A percentile compares a stretch with the other conserved stretches of the same genome.
Conservation (phyloP, 2,329 filamentous ascomycete genomes). For the Aspergillus tanneri region DNA sequence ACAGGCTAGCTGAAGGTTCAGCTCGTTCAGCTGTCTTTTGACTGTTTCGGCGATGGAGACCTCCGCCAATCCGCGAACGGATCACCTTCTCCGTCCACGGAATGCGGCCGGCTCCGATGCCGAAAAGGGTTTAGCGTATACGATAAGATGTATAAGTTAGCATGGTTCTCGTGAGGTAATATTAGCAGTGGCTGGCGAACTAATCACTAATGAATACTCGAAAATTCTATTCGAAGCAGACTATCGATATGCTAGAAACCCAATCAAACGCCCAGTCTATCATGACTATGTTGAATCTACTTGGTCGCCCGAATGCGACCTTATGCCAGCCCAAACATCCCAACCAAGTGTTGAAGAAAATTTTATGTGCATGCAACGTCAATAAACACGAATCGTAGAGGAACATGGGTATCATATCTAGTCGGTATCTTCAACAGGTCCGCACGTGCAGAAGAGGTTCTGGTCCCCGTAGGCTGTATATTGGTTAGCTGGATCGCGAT, state of each 20-base stretch:
- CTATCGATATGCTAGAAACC: background rate
- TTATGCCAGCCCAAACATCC: conserved; percentile 12
- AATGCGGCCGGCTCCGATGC: conserved; percentile 30
- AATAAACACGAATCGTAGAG: conserved; percentile 12
- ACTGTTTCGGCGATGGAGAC: background rate
- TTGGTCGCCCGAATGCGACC: background rate
- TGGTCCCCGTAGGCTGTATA: conserved; percentile 76
- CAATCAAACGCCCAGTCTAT: conserved; percentile 20
- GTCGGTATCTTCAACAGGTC: conserved; percentile 67
- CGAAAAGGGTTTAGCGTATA: conserved; percentile 12
- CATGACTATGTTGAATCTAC: conserved; percentile 34
- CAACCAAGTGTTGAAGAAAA: conserved; percentile 18
- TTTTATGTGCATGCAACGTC: background rate
- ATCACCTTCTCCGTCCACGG: conserved; percentile 12
- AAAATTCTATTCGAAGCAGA: too few relatives aligned
- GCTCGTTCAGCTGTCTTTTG: too few relatives aligned
- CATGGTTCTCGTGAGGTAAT: too few relatives aligned
- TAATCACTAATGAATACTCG: too few relatives aligned
- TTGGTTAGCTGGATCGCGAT: conserved; percentile 33
- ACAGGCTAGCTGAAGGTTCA: background rate
- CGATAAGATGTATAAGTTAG: too few relatives aligned
- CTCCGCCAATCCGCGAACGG: conserved; percentile 9
- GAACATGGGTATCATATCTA: conserved; percentile 42
- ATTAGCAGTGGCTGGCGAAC: too few relatives aligned
- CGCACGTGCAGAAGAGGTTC: conserved; percentile 93